These are phyloP conservation scores for Botrytis tulipae DNA, from an alignment of 2,329 filamentous ascomycete species.

Conservation along the genomic window DNA sequence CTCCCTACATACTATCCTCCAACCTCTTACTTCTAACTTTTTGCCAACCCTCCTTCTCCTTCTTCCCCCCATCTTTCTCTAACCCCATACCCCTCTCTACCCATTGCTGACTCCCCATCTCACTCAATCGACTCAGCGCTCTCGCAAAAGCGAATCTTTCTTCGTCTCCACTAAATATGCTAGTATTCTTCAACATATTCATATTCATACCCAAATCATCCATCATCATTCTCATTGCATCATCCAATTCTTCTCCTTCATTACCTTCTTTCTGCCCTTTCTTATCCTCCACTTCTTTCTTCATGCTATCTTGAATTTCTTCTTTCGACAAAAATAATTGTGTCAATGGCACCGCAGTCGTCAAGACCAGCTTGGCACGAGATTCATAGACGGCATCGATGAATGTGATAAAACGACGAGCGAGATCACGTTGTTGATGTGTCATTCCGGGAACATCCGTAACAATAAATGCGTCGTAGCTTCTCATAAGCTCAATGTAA, in stretches of 20 bases:
- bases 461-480: slow-evolving; percentile 89
- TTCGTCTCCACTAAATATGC: slow-evolving; percentile 90
- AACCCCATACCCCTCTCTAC: slow-evolving; percentile 71
- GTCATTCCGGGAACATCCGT: slow-evolving; percentile 93
- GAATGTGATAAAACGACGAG: slow-evolving; percentile 93
- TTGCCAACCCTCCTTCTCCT: slow-evolving; percentile 48
- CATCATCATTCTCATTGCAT: slow-evolving; percentile 76
- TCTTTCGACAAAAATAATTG: slow-evolving; percentile 79
- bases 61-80: slow-evolving; percentile 43
- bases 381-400: slow-evolving; percentile 94
- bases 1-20: slow-evolving; percentile 44
- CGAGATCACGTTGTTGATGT: slow-evolving; percentile 78
- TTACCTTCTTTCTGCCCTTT: slow-evolving; percentile 41
- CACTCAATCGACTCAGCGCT: slow-evolving; percentile 76
- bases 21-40: slow-evolving; percentile 49
- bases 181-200: slow-evolving; percentile 77
- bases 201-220: slow-evolving; percentile 86
- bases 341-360: slow-evolving; percentile 78
- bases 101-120: slow-evolving; percentile 96
- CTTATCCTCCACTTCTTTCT: slow-evolving; percentile 45
- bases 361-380: slow-evolving; percentile 92
- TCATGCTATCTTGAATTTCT: slow-evolving; percentile 62
- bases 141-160: slow-evolving; percentile 95
- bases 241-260: slow-evolving; percentile 48
- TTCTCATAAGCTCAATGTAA: slow-evolving; percentile 86